Evolutionary conservation across 2,329 filamentous ascomycete species (phyloP), one percentile per base, ranked within the genome.

Genomic region (Drechmeria coniospora): DNA sequence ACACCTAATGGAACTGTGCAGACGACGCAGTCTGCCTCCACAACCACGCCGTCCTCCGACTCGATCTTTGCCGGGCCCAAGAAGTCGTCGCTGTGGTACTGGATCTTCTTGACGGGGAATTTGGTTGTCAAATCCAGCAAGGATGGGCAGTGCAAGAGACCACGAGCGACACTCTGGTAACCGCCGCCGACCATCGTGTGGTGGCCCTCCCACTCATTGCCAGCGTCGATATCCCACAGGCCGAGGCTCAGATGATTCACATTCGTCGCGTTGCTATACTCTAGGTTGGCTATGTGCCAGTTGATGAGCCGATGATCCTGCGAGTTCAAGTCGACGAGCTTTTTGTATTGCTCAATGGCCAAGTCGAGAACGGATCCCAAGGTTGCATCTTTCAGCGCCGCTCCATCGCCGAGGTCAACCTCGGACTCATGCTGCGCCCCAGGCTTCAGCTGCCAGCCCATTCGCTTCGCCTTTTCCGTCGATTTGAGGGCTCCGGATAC

Each of bases 251-350:
- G 68, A 36, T 79, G 78, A 38, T 79, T 76, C 30, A 93, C 74
- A 38, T 84, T 92, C 2, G 76, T 81, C 2, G 90, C 90, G 50
- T 95, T 98, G 36, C 87, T 92, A 47, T 98, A 98, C 52, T 98
- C 90, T 10, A 98, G 65, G 46, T 98, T 98, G 38, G 92, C 92
- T 50, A 94, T 79, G 52, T 98, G 92, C 90, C 90, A 98, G 46
- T 94, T 98, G 44, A 95, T 67, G 11, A 98, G 62, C 25, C 90
- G 73, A 52, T 92, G 76, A 44, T 98, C 90, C 46, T 83, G 80
- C 1, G 86, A 70, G 10, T 74, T 81, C 28, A 98, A 57, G 32
- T 92, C 77, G 16, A 95, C 66, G 26, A 98, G 68, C 18, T 68
- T 63, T 43, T 80, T 77, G 48, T 93, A 98, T 49, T 95, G 86